Base-by-base conservation (phyloP, 441 rosid species). In the Euphorbia schlechtendalii region DNA sequence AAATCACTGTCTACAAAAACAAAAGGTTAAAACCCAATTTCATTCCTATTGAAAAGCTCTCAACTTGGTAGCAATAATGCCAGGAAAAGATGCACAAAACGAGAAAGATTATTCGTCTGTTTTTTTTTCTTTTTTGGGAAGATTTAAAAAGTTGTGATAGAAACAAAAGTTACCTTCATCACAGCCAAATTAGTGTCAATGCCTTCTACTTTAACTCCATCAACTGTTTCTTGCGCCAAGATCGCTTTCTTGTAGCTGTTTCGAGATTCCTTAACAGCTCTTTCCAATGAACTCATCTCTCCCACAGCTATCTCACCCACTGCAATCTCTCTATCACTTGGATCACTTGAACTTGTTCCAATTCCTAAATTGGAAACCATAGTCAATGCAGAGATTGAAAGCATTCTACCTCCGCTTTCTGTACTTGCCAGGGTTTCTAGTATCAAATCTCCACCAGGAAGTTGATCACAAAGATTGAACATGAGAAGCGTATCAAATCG, bases 371-470 rank as follows among this genome's bases (percentile, higher is more conserved):
- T 82, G 11, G 93, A 86, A 75, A 90, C 76, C 97, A 88, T 86
- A 36, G 82, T 76, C 67, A 80, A 78, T 53, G 96, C 86, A 8
- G 98, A 89, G 61, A 82, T 68, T 15, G 96, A 85, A 70, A 84
- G 74, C 86, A 84, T 78, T 65, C 80, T 84, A 68, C 76, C 80
- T 60, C 83, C 81, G 68, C 73, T 70, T 49, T 71, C 74, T 66
- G 68, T 81, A 70, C 82, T 82, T 69, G 97, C 92, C 61, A 90
- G 87, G 21, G 97, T 86, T 76, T 93, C 92, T 8, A 87, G 80
- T 63, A 93, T 79, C 75, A 84, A 71, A 82, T 93, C 97, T 41
- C 99, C 99, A 64, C 97, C 96, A 32, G 99, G 99, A 77, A 93
- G 88, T 76, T 84, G 87, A 76, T 93, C 97, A 55, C 96, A 85